A percentile compares a stretch with the other conserved stretches of the same genome.
Conservation (phyloP, 192 early-diverging fungal species). For the Phycomyces nitens region DNA sequence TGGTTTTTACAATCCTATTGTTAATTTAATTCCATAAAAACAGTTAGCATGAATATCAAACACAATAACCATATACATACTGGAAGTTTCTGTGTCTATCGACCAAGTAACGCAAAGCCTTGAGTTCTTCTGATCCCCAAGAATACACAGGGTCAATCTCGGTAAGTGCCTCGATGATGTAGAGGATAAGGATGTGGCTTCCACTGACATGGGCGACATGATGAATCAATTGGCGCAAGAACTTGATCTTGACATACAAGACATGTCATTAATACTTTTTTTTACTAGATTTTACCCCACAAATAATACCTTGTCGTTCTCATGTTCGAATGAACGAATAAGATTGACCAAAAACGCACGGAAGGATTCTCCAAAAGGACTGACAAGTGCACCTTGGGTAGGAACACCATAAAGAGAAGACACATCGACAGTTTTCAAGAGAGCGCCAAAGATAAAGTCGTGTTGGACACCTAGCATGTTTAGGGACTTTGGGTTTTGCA, state of each 20-base stretch:
- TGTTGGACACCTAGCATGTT: conserved; percentile 17
- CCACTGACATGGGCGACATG: conserved; percentile 27
- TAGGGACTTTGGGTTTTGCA: conserved; percentile 11
- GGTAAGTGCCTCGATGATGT: conserved; percentile 24
- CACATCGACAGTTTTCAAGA: conserved; percentile 23
- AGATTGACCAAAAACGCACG: conserved; percentile 20
- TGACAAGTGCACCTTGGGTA: conserved; percentile 24
- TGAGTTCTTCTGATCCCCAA: conserved; percentile 34
- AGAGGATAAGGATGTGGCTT: conserved; percentile 24
- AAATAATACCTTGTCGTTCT: conserved; percentile 16
- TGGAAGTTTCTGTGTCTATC: conserved; percentile 30
- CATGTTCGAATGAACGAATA: conserved; percentile 13
- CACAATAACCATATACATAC: conserved; percentile 1
- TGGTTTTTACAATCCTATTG: conserved; percentile 17
- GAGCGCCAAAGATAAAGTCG: conserved; percentile 23
- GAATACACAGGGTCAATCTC: conserved; percentile 10
- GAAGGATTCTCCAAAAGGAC: conserved; percentile 30
- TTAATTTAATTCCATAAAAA: neutral
- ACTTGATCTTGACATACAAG: neutral
- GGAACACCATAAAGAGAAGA: conserved; percentile 24
- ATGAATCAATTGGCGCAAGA: conserved; percentile 30
- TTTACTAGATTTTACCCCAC: neutral
- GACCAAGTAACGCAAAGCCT: conserved; percentile 26
- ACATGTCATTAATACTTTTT: neutral
- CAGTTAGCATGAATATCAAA: neutral